A percentile compares a stretch with the other conserved stretches of the same genome.
These are phyloP conservation scores for Coemansia sp. DNA, from an alignment of 192 early-diverging fungal species.

Conservation along the genomic window DNA sequence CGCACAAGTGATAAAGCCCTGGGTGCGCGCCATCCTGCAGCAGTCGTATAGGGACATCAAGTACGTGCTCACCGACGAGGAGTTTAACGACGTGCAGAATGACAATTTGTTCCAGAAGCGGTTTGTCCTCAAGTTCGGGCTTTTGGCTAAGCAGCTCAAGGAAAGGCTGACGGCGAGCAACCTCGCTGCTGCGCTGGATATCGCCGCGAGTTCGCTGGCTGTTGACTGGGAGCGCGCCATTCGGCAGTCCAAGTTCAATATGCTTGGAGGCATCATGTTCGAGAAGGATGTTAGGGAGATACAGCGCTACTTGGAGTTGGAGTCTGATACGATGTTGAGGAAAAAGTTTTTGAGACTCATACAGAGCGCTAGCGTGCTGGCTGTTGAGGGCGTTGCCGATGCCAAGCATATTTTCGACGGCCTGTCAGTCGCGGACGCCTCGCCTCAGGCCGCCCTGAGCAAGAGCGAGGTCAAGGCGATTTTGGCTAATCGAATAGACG, in stretches of 20 bases:
- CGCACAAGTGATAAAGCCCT: conserved; percentile 72
- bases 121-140: conserved; percentile 69
- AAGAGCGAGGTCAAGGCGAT: conserved; percentile 24
- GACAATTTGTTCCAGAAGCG: conserved; percentile 82
- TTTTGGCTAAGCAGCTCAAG: conserved; percentile 43
- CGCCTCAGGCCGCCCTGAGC: conserved; percentile 2
- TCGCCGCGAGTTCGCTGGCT: conserved; percentile 67
- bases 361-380: conserved; percentile 82
- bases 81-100: conserved; percentile 78
- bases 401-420: conserved; percentile 9
- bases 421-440: conserved; percentile 11
- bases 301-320: conserved; percentile 61
- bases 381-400: conserved; percentile 64
- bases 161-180: conserved; percentile 67
- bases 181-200: conserved; percentile 61
- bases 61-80: conserved; percentile 89
- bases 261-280: conserved; percentile 87
- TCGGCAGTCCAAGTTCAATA: conserved; percentile 83
- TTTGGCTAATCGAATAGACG: conserved; percentile 39
- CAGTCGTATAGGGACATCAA: conserved; percentile 82
- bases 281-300: conserved; percentile 87
- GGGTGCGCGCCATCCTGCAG: conserved; percentile 73
- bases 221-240: conserved; percentile 87
- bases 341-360: conserved; percentile 78
- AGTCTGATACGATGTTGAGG: conserved; percentile 62